Percentiles rank a stretch among this genome's conserved stretches.
phyloP scores from a whole-genome alignment of 306 rosid species.

The Coriaria nepalensis region DNA sequence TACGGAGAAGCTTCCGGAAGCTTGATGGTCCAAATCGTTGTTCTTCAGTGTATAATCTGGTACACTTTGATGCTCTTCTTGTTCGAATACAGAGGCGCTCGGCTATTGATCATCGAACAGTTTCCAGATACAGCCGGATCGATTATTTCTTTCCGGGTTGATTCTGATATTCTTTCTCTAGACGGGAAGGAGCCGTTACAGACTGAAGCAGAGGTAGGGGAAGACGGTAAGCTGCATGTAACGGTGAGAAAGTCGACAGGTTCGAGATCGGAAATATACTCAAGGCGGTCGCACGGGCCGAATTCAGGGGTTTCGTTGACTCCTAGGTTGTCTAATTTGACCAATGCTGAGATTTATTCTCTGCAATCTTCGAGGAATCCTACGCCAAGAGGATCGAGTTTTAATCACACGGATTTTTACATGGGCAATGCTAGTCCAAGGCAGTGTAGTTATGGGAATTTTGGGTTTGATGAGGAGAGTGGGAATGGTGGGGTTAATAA shows the following conservation, averaged over 20 bases:
- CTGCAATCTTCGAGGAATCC: constrained; percentile 70
- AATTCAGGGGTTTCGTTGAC: constrained; percentile 54
- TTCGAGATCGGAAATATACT: constrained; percentile 56
- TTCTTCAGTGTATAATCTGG: constrained; percentile 74
- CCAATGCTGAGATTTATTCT: constrained; percentile 76
- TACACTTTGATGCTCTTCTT: constrained; percentile 71
- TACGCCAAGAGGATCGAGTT: constrained; percentile 76
- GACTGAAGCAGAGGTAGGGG: constrained; percentile 70
- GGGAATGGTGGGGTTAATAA: constrained; percentile 18
- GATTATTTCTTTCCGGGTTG: constrained; percentile 61
- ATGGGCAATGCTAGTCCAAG: constrained; percentile 51
- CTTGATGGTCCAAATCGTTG: constrained; percentile 70
- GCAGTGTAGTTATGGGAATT: constrained; percentile 37
- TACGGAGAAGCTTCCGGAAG: constrained; percentile 46
- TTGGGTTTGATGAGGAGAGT: constrained; percentile 54
- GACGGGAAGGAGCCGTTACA: constrained; percentile 75
- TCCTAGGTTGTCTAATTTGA: constrained; percentile 63
- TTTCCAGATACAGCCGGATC: constrained; percentile 74
- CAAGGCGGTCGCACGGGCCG: constrained; percentile 44
- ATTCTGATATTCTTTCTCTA: constrained; percentile 55
- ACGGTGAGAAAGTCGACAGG: constrained; percentile 54
- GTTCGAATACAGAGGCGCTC: constrained; percentile 75
- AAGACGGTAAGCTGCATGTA: constrained; percentile 69
- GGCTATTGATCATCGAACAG: constrained; percentile 57
- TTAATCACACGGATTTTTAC: constrained; percentile 61